phyloP scores from a whole-genome alignment of 2,329 filamentous ascomycete species.

The Cytospora chrysosperma region DNA sequence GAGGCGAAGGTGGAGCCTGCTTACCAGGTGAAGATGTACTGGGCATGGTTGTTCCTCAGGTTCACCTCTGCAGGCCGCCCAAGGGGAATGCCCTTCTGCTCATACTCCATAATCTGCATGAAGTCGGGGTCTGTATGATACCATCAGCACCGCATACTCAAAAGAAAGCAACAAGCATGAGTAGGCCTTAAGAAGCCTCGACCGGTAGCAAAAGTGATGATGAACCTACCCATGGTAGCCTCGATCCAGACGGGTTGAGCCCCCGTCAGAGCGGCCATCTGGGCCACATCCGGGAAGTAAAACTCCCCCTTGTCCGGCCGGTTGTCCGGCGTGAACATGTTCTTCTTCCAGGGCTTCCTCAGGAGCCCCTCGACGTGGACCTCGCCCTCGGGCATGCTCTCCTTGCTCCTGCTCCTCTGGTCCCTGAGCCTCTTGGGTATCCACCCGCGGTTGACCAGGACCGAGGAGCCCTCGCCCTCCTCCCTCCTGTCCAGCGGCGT shows the following conservation, averaged over 20 bases:
- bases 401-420: slow-evolving; percentile 61
- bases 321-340: slow-evolving; percentile 94
- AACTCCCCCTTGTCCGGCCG: slow-evolving; percentile 79
- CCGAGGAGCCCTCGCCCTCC: slow-evolving; percentile 56
- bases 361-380: slow-evolving; percentile 82
- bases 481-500: slow-evolving; percentile 77
- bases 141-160: slow-evolving; percentile 22
- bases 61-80: slow-evolving; percentile 87
- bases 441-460: slow-evolving; percentile 91
- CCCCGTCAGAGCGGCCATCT: slow-evolving; percentile 83
- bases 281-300: slow-evolving; percentile 88
- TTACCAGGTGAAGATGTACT: slow-evolving; percentile 99
- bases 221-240: slow-evolving; percentile 79
- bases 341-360: slow-evolving; percentile 92
- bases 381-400: slow-evolving; percentile 66
- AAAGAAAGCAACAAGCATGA: not conserved
- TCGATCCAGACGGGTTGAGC: slow-evolving; percentile 94
- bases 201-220: slow-evolving; percentile 17
- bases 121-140: slow-evolving; percentile 67
- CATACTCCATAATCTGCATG: slow-evolving; percentile 71
- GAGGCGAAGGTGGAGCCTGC: slow-evolving; percentile 31
- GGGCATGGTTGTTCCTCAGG: slow-evolving; percentile 91
- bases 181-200: not conserved
- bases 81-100: slow-evolving; percentile 82
- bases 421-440: slow-evolving; percentile 72